Percentiles rank a stretch among this genome's conserved stretches.
Conservation (phyloP, 441 rosid species). For the Populus trichocarpa region DNA sequence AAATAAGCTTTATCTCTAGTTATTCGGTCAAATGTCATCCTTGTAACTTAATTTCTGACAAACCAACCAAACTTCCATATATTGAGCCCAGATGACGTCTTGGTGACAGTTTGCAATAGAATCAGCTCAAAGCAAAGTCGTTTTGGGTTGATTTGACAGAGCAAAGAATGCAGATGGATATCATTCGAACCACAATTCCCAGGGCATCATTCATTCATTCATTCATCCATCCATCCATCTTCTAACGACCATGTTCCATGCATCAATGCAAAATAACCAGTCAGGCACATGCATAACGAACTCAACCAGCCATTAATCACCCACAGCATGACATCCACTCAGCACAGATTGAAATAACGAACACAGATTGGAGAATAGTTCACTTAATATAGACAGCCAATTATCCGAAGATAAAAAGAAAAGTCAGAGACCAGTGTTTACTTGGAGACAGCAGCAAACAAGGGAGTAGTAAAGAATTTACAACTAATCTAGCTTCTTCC, state of each 20-base stretch:
- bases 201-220: not conserved
- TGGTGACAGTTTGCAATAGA: too few species aligned
- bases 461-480: slow-evolving; percentile 22
- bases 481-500: slow-evolving; percentile 22
- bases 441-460: not conserved
- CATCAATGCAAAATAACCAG: too few species aligned
- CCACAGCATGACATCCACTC: not conserved
- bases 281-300: too few species aligned
- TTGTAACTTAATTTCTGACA: too few species aligned
- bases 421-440: not conserved
- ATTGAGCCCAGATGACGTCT: too few species aligned
- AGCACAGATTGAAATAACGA: not conserved
- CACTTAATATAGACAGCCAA: not conserved
- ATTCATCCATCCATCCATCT: not conserved
- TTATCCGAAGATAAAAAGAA: not conserved
- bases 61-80: too few species aligned
- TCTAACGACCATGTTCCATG: too few species aligned
- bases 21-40: too few species aligned
- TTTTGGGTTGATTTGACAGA: too few species aligned
- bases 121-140: too few species aligned
- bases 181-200: not conserved
- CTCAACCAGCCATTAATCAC: not conserved
- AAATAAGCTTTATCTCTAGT: too few species aligned
- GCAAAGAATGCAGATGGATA: not conserved
- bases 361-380: not conserved